Conservation (phyloP, 75 land plant species). For the Picea glauca region DNA sequence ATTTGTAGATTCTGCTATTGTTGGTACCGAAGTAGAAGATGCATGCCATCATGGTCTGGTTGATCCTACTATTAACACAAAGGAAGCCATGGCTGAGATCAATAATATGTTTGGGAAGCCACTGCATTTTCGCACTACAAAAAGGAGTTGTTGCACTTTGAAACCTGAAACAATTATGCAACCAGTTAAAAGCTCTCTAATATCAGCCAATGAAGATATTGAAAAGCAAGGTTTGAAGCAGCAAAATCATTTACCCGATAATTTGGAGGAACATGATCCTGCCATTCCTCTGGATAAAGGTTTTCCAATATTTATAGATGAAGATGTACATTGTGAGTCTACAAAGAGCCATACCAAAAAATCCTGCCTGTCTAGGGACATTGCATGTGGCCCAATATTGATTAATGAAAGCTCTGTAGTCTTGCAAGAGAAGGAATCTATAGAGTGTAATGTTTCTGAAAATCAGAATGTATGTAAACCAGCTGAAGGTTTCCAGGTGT, state of each 20-base stretch:
- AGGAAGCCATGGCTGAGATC: constrained; percentile 77
- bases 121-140: constrained; percentile 28
- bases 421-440: not conserved
- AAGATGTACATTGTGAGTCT: not conserved
- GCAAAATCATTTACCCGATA: not conserved
- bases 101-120: constrained; percentile 77
- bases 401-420: not conserved
- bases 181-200: not conserved
- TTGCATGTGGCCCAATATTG: not conserved
- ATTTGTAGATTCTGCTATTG: constrained; percentile 49
- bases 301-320: not conserved
- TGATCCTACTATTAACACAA: constrained; percentile 78
- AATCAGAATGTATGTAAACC: not conserved
- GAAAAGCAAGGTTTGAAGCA: not conserved
- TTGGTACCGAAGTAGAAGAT: constrained; percentile 39
- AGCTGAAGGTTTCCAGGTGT: constrained; percentile 2
- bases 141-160: not conserved
- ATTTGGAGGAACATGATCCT: not conserved
- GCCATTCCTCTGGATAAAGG: not conserved
- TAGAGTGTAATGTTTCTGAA: not conserved
- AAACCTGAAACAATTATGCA: not conserved
- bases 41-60: constrained; percentile 65
- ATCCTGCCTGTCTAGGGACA: not conserved
- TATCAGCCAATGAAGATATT: not conserved
- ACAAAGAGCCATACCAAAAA: not conserved